phyloP scores from a whole-genome alignment of 345 rosid species.

The Eucalyptus paniculata region DNA sequence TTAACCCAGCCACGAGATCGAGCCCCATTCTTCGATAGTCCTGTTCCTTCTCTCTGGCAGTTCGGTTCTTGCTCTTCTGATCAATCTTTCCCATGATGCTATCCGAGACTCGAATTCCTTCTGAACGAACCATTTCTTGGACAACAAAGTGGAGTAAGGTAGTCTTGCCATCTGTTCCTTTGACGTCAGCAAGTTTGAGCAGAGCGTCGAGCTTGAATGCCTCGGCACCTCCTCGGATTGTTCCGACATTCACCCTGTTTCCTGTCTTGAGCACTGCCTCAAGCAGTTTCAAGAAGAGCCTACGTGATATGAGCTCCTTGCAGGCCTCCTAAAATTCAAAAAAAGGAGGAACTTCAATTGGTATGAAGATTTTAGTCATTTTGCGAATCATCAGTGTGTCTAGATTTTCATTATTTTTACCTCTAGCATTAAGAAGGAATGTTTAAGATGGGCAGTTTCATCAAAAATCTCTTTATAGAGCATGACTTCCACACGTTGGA shows the following conservation, averaged over 20 bases:
- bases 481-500: constrained; percentile 74
- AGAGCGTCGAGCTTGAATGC: constrained; percentile 94
- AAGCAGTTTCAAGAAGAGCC: constrained; percentile 75
- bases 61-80: constrained; percentile 43
- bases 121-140: constrained; percentile 80
- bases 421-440: constrained; percentile 87
- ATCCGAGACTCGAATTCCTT: constrained; percentile 73
- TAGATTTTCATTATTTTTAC: neutral
- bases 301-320: constrained; percentile 85
- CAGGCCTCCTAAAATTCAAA: constrained; percentile 64
- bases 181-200: constrained; percentile 87
- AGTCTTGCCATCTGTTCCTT: constrained; percentile 87
- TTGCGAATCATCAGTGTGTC: neutral
- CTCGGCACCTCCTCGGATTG: constrained; percentile 86
- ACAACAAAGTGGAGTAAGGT: constrained; percentile 90
- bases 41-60: constrained; percentile 65
- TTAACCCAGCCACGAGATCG: constrained; percentile 78
- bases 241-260: constrained; percentile 93
- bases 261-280: constrained; percentile 96
- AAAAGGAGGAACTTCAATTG: neutral
- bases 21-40: constrained; percentile 88
- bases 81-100: constrained; percentile 87
- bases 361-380: neutral
- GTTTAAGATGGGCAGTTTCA: constrained; percentile 73
- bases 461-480: constrained; percentile 82